phyloP scores from a whole-genome alignment of 768 basidiomycete genomes.

The Saitozyma sp. region DNA sequence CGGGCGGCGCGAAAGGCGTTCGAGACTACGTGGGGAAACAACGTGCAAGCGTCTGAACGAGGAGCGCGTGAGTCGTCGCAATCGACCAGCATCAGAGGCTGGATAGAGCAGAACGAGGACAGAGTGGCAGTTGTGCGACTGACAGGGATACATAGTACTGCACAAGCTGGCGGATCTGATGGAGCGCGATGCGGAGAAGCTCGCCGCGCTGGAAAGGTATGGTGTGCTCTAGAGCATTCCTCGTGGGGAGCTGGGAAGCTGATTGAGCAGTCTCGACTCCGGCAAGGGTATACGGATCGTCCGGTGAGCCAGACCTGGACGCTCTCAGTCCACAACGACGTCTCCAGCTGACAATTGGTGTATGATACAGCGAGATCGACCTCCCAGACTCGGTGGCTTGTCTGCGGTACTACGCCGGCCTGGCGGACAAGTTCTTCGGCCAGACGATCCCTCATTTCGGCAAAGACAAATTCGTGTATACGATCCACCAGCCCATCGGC shows the following conservation, averaged over 20 bases:
- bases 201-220: conserved; percentile 69
- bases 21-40: conserved; percentile 54
- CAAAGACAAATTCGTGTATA: conserved; percentile 64
- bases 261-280: conserved; percentile 59
- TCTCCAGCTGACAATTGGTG: not conserved
- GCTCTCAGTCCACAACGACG: not conserved
- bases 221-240: not conserved
- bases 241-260: not conserved
- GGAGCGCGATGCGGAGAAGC: conserved; percentile 62
- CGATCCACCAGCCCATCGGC: conserved; percentile 64
- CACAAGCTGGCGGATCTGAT: conserved; percentile 66
- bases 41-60: conserved; percentile 43
- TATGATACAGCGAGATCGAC: conserved; percentile 56
- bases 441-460: conserved; percentile 68
- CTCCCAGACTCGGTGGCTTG: conserved; percentile 57
- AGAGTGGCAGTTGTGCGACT: conserved; percentile 36
- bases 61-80: conserved; percentile 24
- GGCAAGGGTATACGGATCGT: conserved; percentile 57
- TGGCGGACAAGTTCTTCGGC: conserved; percentile 79
- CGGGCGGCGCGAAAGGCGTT: conserved; percentile 52
- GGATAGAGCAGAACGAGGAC: conserved; percentile 59
- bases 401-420: conserved; percentile 78
- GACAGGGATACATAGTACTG: conserved; percentile 58
- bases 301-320: conserved; percentile 12
- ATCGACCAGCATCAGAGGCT: not conserved